Conservation (phyloP, 257 asterid genomes). For the Gentiana dahurica region DNA sequence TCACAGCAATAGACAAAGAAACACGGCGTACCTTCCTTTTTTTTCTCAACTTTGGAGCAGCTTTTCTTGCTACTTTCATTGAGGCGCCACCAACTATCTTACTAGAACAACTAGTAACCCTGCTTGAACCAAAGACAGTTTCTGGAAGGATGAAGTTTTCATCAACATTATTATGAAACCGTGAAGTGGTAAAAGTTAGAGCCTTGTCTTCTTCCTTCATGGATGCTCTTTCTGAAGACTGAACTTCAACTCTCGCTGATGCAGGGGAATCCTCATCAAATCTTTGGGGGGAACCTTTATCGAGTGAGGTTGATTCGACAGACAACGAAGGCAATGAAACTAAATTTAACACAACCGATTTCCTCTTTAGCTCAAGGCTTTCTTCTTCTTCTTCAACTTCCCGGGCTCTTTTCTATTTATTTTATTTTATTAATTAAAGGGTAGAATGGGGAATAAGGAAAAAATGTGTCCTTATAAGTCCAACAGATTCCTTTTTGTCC, state of each 20-base stretch:
- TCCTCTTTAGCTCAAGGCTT: constrained; percentile 5
- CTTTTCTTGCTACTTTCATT: constrained; percentile 28
- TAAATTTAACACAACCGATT: background rate
- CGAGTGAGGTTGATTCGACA: constrained; percentile 8
- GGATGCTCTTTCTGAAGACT: constrained; percentile 7
- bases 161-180: constrained; percentile 15
- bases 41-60: constrained; percentile 42
- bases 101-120: constrained; percentile 19
- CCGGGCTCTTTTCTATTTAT: background rate
- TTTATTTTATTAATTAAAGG: no score
- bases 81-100: constrained; percentile 25
- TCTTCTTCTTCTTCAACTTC: constrained; percentile 15
- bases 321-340: constrained; percentile 19
- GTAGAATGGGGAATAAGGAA: no score
- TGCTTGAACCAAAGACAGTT: constrained; percentile 17
- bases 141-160: constrained; percentile 16
- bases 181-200: constrained; percentile 13
- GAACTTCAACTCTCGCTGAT: constrained; percentile 19
- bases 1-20: constrained; percentile 36
- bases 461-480: no score
- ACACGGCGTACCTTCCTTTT: constrained; percentile 41
- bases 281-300: constrained; percentile 9
- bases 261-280: constrained; percentile 13
- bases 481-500: no score
- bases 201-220: constrained; percentile 23